These are phyloP conservation scores for Botryotinia narcissicola DNA, from an alignment of 2,329 filamentous ascomycete genomes.

Conservation along the genomic window DNA sequence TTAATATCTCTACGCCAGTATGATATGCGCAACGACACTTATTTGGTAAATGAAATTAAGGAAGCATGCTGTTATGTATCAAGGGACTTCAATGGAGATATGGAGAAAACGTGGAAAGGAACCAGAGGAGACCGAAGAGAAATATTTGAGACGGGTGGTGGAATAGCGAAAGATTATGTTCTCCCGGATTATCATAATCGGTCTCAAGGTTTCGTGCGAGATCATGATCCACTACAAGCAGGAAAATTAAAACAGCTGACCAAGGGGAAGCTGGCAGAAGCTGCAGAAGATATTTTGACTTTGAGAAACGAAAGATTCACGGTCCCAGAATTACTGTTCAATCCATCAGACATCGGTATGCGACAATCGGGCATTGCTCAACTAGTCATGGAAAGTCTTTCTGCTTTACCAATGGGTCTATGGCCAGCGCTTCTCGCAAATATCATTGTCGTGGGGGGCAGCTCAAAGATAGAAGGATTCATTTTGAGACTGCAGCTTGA, in stretches of 20 bases:
- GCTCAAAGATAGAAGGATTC: conserved; percentile 75
- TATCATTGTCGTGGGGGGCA: conserved; percentile 85
- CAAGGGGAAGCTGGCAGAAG: conserved; percentile 43
- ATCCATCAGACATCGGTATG: conserved; percentile 80
- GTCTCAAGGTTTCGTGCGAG: conserved; percentile 65
- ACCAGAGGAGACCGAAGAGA: conserved; percentile 58
- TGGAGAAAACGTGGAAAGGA: conserved; percentile 83
- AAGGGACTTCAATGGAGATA: conserved; percentile 69
- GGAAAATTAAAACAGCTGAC: conserved; percentile 48
- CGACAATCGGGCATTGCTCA: conserved; percentile 79
- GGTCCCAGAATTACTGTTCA: conserved; percentile 87
- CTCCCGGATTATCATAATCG: conserved; percentile 72
- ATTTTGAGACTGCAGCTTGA: conserved; percentile 75
- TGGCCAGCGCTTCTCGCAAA: conserved; percentile 85
- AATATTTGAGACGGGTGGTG: conserved; percentile 46
- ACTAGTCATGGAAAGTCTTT: conserved; percentile 76
- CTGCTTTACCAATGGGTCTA: conserved; percentile 72
- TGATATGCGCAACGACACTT: conserved; percentile 90
- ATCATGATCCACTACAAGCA: conserved; percentile 70
- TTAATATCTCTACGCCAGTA: conserved; percentile 88
- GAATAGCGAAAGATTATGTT: conserved; percentile 85
- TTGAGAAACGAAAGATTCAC: conserved; percentile 89
- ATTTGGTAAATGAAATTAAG: conserved; percentile 95
- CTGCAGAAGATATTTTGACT: conserved; percentile 75
- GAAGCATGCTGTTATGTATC: conserved; percentile 84